phyloP scores from a whole-genome alignment of 257 asterid genomes.

The Leonotis leonurus region DNA sequence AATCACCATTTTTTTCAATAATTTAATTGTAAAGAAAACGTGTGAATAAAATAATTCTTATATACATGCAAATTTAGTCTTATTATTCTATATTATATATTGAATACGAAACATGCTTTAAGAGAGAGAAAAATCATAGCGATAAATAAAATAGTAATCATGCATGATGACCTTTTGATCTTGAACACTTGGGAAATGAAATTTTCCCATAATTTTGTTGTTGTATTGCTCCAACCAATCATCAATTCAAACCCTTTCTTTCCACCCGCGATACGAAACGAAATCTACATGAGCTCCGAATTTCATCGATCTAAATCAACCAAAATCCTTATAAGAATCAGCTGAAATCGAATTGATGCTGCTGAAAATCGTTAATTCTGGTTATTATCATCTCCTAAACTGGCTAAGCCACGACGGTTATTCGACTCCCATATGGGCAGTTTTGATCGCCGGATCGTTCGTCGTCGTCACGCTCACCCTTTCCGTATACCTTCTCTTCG shows the following conservation, averaged over 20 bases:
- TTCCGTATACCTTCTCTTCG: constrained; percentile 69
- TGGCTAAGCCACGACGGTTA: constrained; percentile 37
- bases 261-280: constrained; percentile 8
- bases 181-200: not conserved
- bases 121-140: too few species aligned
- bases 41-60: too few species aligned
- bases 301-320: constrained; percentile 9
- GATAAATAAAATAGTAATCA: too few species aligned
- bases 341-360: constrained; percentile 51
- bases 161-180: not conserved
- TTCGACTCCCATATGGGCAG: constrained; percentile 84
- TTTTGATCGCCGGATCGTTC: constrained; percentile 60
- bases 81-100: too few species aligned
- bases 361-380: constrained; percentile 44
- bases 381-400: constrained; percentile 30
- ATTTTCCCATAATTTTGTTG: constrained; percentile 19
- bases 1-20: too few species aligned
- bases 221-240: constrained; percentile 13
- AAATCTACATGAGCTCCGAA: constrained; percentile 28
- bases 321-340: constrained; percentile 15
- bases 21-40: too few species aligned
- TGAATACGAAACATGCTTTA: too few species aligned
- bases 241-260: constrained; percentile 24
- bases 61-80: too few species aligned
- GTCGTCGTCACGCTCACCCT: constrained; percentile 55